These are phyloP conservation scores for Tolypocladium sp. DNA, from an alignment of 2,329 filamentous ascomycete species.

Conservation along the genomic window DNA sequence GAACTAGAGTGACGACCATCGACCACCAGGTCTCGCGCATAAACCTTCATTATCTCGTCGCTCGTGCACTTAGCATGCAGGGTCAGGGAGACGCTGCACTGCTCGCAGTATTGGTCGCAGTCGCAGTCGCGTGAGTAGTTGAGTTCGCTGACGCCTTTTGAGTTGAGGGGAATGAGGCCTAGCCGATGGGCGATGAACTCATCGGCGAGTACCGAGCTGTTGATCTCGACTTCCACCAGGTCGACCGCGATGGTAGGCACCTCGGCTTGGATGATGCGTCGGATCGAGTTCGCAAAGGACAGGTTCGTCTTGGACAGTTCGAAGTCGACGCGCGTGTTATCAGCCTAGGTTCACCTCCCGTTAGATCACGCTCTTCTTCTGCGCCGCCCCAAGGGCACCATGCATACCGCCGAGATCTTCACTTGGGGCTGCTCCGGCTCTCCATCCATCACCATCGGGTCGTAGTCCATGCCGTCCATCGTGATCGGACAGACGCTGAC, in stretches of 20 bases:
- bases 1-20: conserved; percentile 61
- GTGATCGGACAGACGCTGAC: conserved; percentile 6
- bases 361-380: neutral
- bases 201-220: conserved; percentile 92
- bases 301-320: conserved; percentile 83
- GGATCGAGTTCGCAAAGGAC: conserved; percentile 84
- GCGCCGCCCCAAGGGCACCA: too few species aligned
- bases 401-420: conserved; percentile 50
- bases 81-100: conserved; percentile 77
- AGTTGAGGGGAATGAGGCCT: conserved; percentile 79
- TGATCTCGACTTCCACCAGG: conserved; percentile 82
- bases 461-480: conserved; percentile 48
- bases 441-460: conserved; percentile 50
- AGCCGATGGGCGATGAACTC: conserved; percentile 92
- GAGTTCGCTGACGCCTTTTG: conserved; percentile 73
- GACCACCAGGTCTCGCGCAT: conserved; percentile 79
- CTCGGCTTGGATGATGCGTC: conserved; percentile 85
- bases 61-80: conserved; percentile 79
- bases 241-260: conserved; percentile 93
- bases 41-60: conserved; percentile 88
- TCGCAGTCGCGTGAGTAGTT: conserved; percentile 90
- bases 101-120: conserved; percentile 90
- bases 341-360: conserved; percentile 46
- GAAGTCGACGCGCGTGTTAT: conserved; percentile 78
- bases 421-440: conserved; percentile 47